Percentiles rank a stretch among this genome's conserved stretches.
phyloP scores from a whole-genome alignment of 495 filamentous ascomycete genomes.

The Xylaria palmicola region DNA sequence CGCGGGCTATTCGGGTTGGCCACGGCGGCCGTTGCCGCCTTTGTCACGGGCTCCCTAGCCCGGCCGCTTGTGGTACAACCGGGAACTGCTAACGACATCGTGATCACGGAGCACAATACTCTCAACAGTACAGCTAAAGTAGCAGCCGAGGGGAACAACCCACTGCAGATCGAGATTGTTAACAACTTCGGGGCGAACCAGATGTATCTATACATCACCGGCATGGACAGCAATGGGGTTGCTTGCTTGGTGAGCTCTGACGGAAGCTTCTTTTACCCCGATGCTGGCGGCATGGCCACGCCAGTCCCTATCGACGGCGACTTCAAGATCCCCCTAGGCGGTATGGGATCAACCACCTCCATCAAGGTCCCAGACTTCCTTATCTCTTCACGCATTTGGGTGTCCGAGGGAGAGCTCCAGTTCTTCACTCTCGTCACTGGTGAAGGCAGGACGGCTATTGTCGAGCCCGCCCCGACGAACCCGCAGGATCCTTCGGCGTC shows the following conservation, averaged over 20 bases:
- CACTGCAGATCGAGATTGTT: slow-evolving; percentile 27
- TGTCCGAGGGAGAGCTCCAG: slow-evolving; percentile 39
- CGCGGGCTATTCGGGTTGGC: slow-evolving; percentile 27
- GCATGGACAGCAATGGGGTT: slow-evolving; percentile 31
- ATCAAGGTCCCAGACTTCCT: slow-evolving; percentile 43
- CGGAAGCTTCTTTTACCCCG: slow-evolving; percentile 38
- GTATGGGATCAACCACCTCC: slow-evolving; percentile 32
- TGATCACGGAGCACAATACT: slow-evolving; percentile 31
- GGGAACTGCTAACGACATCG: slow-evolving; percentile 20
- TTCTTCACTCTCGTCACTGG: slow-evolving; percentile 35
- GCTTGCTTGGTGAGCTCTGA: slow-evolving; percentile 38
- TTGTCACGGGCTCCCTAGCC: slow-evolving; percentile 24
- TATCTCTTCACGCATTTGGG: slow-evolving; percentile 43
- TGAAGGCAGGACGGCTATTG: slow-evolving; percentile 29
- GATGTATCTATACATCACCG: slow-evolving; percentile 42
- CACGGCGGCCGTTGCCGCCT: slow-evolving; percentile 26
- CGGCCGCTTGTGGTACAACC: slow-evolving; percentile 27
- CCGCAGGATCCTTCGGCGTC: slow-evolving; percentile 40
- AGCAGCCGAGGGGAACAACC: background rate
- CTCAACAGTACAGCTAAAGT: slow-evolving; percentile 20
- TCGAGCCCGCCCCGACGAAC: slow-evolving; percentile 44
- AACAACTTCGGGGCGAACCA: slow-evolving; percentile 41
- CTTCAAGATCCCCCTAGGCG: slow-evolving; percentile 33
- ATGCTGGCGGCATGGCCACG: slow-evolving; percentile 20
- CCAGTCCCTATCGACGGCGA: slow-evolving; percentile 22